Conservation (phyloP, 345 rosid species). For the Litchi chinensis region DNA sequence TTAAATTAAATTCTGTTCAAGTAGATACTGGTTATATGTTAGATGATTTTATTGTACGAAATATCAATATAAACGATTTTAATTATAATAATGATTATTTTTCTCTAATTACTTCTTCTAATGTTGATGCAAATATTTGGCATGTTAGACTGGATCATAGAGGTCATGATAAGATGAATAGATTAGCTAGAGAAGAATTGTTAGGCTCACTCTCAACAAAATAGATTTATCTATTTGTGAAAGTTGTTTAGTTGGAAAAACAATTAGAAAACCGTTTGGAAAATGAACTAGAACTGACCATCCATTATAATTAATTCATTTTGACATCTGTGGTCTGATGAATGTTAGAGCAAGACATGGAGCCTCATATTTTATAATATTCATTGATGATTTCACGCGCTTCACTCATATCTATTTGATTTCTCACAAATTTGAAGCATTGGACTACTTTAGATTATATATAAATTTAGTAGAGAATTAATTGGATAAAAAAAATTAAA, state of each 20-base stretch:
- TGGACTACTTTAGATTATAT: too few relatives aligned
- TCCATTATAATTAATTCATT: conserved; percentile 7
- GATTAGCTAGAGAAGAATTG: neutral
- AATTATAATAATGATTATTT: neutral
- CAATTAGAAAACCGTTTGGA: neutral
- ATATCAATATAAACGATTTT: neutral
- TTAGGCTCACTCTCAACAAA: neutral
- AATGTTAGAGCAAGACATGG: too few relatives aligned
- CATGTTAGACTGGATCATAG: neutral
- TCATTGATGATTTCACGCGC: too few relatives aligned
- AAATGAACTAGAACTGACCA: neutral
- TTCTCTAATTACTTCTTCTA: neutral
- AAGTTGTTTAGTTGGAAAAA: neutral
- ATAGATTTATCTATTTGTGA: neutral
- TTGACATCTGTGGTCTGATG: neutral
- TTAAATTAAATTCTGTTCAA: neutral
- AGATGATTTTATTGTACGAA: neutral
- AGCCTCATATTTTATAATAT: too few relatives aligned
- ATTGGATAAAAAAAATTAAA: too few relatives aligned
- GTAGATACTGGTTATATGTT: neutral
- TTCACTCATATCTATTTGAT: too few relatives aligned
- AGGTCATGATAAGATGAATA: neutral
- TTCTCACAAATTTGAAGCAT: too few relatives aligned
- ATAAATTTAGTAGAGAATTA: too few relatives aligned
- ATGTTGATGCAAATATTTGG: conserved; percentile 5